phyloP scores from a whole-genome alignment of 2,329 filamentous ascomycete genomes.

The Simplicillium aogashimaense region DNA sequence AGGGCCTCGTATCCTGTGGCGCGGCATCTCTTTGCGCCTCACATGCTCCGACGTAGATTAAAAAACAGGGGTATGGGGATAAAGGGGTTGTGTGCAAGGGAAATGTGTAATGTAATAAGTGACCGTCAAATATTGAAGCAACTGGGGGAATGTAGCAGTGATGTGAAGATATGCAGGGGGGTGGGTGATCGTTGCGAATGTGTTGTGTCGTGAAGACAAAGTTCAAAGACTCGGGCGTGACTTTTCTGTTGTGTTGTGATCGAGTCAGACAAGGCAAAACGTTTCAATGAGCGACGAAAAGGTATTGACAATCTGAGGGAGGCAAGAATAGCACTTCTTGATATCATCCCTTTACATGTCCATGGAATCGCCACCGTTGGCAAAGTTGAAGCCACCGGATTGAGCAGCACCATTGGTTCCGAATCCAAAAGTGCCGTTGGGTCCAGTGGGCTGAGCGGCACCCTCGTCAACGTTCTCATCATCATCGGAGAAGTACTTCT shows the following conservation, averaged over 20 bases:
- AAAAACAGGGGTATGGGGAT: constrained; percentile 21
- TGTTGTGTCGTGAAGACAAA: neutral
- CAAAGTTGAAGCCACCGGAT: constrained; percentile 88
- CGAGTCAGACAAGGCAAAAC: no score
- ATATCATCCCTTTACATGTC: constrained; percentile 42
- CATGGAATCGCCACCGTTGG: constrained; percentile 57
- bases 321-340: constrained; percentile 1
- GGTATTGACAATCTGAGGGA: neutral
- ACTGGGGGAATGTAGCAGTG: constrained; percentile 1
- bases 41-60: constrained; percentile 26
- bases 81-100: constrained; percentile 15
- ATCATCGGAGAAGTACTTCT: constrained; percentile 99
- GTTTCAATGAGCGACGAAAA: neutral
- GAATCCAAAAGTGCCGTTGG: constrained; percentile 72
- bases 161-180: neutral
- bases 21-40: constrained; percentile 4
- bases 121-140: constrained; percentile 12
- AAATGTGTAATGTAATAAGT: constrained; percentile 12
- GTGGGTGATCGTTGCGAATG: neutral
- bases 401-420: constrained; percentile 53
- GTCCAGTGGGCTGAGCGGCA: constrained; percentile 59
- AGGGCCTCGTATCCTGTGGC: constrained; percentile 26
- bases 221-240: neutral
- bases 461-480: constrained; percentile 84
- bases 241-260: neutral